Evolutionary conservation across 805 yeast species (phyloP), one percentile per base, ranked within the genome.

Genomic region (Candida odintsovae): DNA sequence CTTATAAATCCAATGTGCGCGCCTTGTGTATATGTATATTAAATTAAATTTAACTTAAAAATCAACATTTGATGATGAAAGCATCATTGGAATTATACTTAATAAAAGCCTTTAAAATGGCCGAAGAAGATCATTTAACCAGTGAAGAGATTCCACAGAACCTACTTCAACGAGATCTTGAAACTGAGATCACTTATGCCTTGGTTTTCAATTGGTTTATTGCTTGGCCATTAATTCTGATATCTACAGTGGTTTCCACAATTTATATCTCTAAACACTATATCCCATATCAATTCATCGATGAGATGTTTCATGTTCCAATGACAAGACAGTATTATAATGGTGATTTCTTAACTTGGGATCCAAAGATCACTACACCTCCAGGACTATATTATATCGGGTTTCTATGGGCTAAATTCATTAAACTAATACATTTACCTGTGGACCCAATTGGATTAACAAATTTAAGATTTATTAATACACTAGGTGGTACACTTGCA

Each of bases 311-410:
- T 66, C 99, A 94, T 61, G 72, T 87, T 20, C 79, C 81, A 8
- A 98, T 94, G 70, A 81, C 95, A 7, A 72, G 78, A 48, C 72
- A 69, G 41, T 33, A 33, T 58, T 76, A 88, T 49, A 54, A 62
- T 2, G 84, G 83, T 12, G 69, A 79, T 43, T 89, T 81, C 67
- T 45, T 52, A n/a, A 57, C 68, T 1, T 90, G 96, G 96, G 89
- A 94, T 63, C 74, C 81, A 12, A 90, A 92, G 60, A 89, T 94
- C 61, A 92, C 99, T 2, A 94, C 99, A 0, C 99, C 99, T 1
- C 98, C 98, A 1, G 99, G 98, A 0, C 68, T 92, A 16, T 92
- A 94, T 61, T 42, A 72, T 3, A 50, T 80, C 12, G 76, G 77
- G 2, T 67, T 63, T 53, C 8, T 67, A 1, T 67, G 65, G 54